Evolutionary conservation across 306 rosid genomes (phyloP), one percentile per base, ranked within the genome.

Genomic region (barrel medic (Medicago truncatula)): DNA sequence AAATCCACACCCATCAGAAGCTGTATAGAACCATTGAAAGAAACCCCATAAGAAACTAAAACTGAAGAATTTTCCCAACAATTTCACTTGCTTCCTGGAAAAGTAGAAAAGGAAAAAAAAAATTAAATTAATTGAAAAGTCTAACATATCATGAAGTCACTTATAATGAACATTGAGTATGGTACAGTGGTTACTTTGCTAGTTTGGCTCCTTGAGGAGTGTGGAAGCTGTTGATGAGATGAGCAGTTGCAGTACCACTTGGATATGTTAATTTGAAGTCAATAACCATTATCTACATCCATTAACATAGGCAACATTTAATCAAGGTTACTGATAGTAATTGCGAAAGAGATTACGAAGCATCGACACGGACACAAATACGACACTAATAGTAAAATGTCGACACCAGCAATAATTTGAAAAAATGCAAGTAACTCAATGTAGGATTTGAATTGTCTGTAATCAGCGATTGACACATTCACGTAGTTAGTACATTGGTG

Each of bases 241-340:
- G 76, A 52, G 90, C 90, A 44, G 88, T 87, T 65, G 88, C 88
- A 50, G 90, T 87, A 57, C 90, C 90, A 87, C 90, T 87, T n/a
- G 90, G 90, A 84, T 87, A 87, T 46, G 85, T 87, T 80, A 84
- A 75, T 77, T 84, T 87, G 77, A 87, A 84, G 58, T 84, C 86
- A 58, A 87, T 76, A 40, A 87, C 13, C 90, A 87, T 87, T 76
- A 82, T 74, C 90, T 87, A 79, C 62, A 58, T 63, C 50, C 69
- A 46, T 57, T 40, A 70, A 43, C 53, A 64, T n/a, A 76, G 53
- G 71, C 57, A 69, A 50, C 36, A 81, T 62, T 21, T 46, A 67
- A 54, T 53, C 43, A 72, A 78, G 43, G 20, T 9, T 34, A 31
- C n/a, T 52, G 62, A 62, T 25, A 79, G 58, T 70, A 47, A 75